Evolutionary conservation across 371 early-diverging fungal species (phyloP).

Genomic region (Syncephalastrum racemosum): DNA sequence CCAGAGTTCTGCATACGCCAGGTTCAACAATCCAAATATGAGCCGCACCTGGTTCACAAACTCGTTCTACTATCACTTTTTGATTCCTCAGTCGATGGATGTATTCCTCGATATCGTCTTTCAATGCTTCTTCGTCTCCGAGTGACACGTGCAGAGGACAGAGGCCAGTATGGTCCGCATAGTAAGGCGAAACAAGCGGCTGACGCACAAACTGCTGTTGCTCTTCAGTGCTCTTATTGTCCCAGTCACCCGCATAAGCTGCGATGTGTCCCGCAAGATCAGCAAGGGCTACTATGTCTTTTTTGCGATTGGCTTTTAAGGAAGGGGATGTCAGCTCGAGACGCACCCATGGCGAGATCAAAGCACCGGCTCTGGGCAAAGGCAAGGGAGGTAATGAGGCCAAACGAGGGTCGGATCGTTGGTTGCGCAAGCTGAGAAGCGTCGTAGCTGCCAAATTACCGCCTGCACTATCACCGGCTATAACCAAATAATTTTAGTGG

Average conservation of each 20-base stretch:
- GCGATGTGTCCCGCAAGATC: not conserved
- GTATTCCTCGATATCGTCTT: constrained; percentile 19
- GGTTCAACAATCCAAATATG: constrained; percentile 28
- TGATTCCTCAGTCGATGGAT: constrained; percentile 17
- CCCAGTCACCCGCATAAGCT: constrained; percentile 6
- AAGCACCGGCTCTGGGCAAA: constrained; percentile 20
- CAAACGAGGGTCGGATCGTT: constrained; percentile 9
- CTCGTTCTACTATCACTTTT: constrained; percentile 22
- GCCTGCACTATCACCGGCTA: constrained; percentile 30
- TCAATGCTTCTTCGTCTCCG: constrained; percentile 27
- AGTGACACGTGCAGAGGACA: constrained; percentile 28
- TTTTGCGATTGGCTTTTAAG: not conserved
- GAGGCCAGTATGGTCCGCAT: constrained; percentile 18
- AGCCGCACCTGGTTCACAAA: constrained; percentile 19
- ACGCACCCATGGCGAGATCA: constrained; percentile 35
- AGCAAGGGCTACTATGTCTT: constrained; percentile 7
- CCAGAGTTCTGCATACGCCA: not conserved
- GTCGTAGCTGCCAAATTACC: constrained; percentile 29
- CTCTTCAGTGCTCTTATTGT: not conserved
- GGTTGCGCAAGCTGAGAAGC: constrained; percentile 18
- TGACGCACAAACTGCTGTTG: constrained; percentile 9
- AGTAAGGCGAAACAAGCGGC: constrained; percentile 26
- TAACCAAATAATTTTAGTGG: not conserved
- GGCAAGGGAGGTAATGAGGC: constrained; percentile 15
- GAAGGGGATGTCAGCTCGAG: constrained; percentile 11